phyloP scores from a whole-genome alignment of 2,329 filamentous ascomycete species.

The Exophiala sp. region DNA sequence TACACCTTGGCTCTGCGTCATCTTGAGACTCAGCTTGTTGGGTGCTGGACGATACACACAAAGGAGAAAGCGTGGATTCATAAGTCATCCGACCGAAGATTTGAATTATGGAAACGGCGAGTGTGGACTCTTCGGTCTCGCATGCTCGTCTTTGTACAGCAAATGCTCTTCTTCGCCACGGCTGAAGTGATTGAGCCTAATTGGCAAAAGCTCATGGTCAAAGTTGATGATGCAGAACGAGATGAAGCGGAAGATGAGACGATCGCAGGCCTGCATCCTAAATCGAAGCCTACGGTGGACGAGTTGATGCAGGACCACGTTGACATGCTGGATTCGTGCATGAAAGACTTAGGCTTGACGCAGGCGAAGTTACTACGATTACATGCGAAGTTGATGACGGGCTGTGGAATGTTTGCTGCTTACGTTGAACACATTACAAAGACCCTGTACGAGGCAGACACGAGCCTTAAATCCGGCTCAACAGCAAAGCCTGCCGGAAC shows the following conservation, averaged over 20 bases:
- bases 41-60: constrained; percentile 85
- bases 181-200: constrained; percentile 97
- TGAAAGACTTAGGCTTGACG: constrained; percentile 98
- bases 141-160: constrained; percentile 96
- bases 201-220: constrained; percentile 89
- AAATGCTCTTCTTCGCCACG: constrained; percentile 93
- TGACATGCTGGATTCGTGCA: constrained; percentile 92
- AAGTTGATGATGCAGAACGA: constrained; percentile 57
- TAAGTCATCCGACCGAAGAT: constrained; percentile 61
- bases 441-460: constrained; percentile 76
- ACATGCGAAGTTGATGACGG: constrained; percentile 93
- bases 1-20: constrained; percentile 86
- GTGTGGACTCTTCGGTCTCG: constrained; percentile 87
- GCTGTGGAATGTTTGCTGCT: constrained; percentile 86
- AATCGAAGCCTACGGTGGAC: constrained; percentile 71
- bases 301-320: constrained; percentile 99
- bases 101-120: constrained; percentile 88
- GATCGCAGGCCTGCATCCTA: constrained; percentile 32
- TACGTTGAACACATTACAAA: constrained; percentile 83
- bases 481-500: constrained; percentile 25
- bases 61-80: constrained; percentile 77
- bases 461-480: constrained; percentile 33
- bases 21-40: constrained; percentile 78
- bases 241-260: constrained; percentile 3
- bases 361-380: constrained; percentile 92